Percentiles rank a stretch among this genome's conserved stretches.
Conservation (phyloP, 2,329 filamentous ascomycete genomes). For the Emergomyces pasteurianus region DNA sequence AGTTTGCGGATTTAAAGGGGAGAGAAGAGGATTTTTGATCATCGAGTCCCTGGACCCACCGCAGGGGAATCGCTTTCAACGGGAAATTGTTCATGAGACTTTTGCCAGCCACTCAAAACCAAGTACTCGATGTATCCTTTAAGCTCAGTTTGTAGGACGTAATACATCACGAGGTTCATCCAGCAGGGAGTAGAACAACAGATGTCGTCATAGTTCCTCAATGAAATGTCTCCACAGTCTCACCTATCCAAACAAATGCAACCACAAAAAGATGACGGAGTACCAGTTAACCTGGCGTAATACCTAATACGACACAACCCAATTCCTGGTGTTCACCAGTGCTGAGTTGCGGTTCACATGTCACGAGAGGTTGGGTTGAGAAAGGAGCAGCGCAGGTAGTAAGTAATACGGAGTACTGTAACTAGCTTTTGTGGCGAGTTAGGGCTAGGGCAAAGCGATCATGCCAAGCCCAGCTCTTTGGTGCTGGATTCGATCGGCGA, state of each 20-base stretch:
- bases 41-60: neutral
- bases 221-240: neutral
- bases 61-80: neutral
- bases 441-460: neutral
- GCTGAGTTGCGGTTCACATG: neutral
- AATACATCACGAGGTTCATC: neutral
- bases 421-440: neutral
- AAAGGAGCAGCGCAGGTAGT: neutral
- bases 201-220: neutral
- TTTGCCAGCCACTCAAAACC: neutral
- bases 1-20: neutral
- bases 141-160: neutral
- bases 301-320: neutral
- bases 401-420: neutral
- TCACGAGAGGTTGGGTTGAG: neutral
- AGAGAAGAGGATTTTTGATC: too few species aligned
- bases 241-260: neutral
- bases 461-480: constrained; percentile 16
- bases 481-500: constrained; percentile 10
- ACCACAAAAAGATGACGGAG: neutral
- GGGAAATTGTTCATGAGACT: neutral
- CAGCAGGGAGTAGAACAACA: neutral
- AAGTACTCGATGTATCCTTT: neutral
- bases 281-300: neutral
- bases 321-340: neutral